These are phyloP conservation scores for Penicillium sp. DNA, from an alignment of 2,329 filamentous ascomycete genomes.

Conservation along the genomic window DNA sequence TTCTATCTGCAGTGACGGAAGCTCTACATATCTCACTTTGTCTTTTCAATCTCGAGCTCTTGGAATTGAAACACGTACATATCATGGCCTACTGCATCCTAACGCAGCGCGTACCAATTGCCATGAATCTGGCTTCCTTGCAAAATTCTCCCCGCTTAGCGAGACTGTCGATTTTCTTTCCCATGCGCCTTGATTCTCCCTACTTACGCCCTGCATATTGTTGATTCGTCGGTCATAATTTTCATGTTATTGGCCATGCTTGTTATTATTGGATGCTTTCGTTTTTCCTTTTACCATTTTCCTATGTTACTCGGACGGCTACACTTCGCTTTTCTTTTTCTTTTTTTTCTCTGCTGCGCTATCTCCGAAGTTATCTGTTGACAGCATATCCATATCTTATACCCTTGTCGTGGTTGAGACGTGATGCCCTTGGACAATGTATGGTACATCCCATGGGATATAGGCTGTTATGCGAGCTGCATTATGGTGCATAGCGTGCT, in stretches of 20 bases:
- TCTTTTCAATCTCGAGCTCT: constrained; percentile 10
- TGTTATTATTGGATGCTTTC: constrained; percentile 7
- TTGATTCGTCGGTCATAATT: constrained; percentile 14
- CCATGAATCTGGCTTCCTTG: constrained; percentile 10
- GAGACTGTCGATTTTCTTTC: constrained; percentile 12
- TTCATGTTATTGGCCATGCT: constrained; percentile 12
- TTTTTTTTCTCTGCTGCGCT: neutral
- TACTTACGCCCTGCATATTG: constrained; percentile 7
- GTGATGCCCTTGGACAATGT: constrained; percentile 3
- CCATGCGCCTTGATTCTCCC: constrained; percentile 5
- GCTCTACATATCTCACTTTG: constrained; percentile 16
- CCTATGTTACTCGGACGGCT: constrained; percentile 7
- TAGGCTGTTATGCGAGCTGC: neutral
- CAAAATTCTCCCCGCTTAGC: constrained; percentile 13
- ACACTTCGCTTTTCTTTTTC: neutral
- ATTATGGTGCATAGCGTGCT: neutral
- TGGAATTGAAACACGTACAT: constrained; percentile 23
- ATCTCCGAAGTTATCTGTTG: neutral
- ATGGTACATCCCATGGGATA: constrained; percentile 1
- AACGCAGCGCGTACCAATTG: constrained; percentile 14
- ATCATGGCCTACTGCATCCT: constrained; percentile 15
- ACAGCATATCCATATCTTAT: constrained; percentile 1
- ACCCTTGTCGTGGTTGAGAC: neutral
- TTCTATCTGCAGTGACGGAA: constrained; percentile 2
- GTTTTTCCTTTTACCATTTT: constrained; percentile 6